Evolutionary conservation across 306 rosid genomes (phyloP), one percentile per base, ranked within the genome.

Genomic region (Malus fusca): DNA sequence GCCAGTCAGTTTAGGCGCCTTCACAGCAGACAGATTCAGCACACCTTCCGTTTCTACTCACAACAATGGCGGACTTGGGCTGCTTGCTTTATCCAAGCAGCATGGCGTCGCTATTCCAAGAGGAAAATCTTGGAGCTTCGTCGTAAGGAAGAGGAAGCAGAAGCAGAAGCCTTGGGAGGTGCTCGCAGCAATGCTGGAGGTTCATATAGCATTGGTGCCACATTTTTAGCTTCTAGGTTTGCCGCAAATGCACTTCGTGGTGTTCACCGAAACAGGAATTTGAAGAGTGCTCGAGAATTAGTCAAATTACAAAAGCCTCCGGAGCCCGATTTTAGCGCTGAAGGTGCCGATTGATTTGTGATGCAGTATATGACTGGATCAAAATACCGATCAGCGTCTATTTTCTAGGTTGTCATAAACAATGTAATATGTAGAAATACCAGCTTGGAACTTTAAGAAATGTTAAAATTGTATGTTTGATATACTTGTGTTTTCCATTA

Each of bases 11-110:
- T 95, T 84, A 84, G 98, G 86, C 92, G 98, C 70, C 98, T 95
- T 85, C 98, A 95, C 82, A 92, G 98, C 64, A 84, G 98, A 77
- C 98, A 95, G 86, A 97, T 95, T 78, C 98, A 92, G 83, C 98
- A 95, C 81, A 95, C 98, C 66, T 92, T 95, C 86, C 96, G 98
- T 4, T 91, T 94, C 85, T 95, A 92, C 84, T 95, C 98, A 1
- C 98, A 95, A 61, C 98, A 95, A 76, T 95, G 98, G 98, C 85
- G 97, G 81, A 90, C 97, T 52, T 95, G 98, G 98, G 98, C 97
- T 62, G 98, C 98, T 33, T 88, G 96, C 90, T 95, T 95, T 85
- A 92, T 95, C 84, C 98, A 95, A 90, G 98, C 98, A 8, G 97
- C 98, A 28, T 92, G 98, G 98, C 98, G 97, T 26, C 86, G 98